These are phyloP conservation scores for Peniophora sp. DNA, from an alignment of 1,284 basidiomycete genomes.

Conservation along the genomic window DNA sequence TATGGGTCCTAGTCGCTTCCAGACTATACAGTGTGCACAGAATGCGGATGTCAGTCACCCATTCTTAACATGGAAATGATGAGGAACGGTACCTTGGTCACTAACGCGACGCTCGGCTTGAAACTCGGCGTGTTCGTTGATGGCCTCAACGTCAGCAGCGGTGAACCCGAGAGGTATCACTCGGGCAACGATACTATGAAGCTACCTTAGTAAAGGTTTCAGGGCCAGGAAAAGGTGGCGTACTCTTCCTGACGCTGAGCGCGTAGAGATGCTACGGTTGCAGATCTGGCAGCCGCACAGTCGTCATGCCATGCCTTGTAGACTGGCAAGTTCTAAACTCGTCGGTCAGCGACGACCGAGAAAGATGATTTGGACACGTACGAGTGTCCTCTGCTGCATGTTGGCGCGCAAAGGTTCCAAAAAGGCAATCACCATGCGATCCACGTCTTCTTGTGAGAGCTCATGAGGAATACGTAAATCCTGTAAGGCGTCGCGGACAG, in stretches of 20 bases:
- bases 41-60: not conserved
- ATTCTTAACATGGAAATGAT: not conserved
- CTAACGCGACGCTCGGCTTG: conserved; percentile 5
- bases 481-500: not conserved
- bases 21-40: not conserved
- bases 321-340: conserved; percentile 1
- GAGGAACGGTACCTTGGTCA: conserved; percentile 3
- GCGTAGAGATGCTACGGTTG: conserved; percentile 1
- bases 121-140: conserved; percentile 5
- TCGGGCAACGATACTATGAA: conserved; percentile 4
- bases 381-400: no score
- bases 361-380: no score
- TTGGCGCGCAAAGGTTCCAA: not conserved
- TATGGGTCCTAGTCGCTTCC: not conserved
- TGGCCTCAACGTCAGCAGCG: not conserved
- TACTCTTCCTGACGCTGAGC: conserved; percentile 6
- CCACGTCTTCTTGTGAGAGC: not conserved
- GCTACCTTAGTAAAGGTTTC: not conserved
- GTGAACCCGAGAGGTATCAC: conserved; percentile 1
- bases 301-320: conserved; percentile 4
- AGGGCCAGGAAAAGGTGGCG: not conserved
- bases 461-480: not conserved
- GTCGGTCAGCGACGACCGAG: not conserved
- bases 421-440: not conserved
- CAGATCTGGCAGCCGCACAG: conserved; percentile 2